Percentiles rank a stretch among this genome's conserved stretches.
phyloP scores from a whole-genome alignment of 2,329 filamentous ascomycete species.

The Acarospora socialis region DNA sequence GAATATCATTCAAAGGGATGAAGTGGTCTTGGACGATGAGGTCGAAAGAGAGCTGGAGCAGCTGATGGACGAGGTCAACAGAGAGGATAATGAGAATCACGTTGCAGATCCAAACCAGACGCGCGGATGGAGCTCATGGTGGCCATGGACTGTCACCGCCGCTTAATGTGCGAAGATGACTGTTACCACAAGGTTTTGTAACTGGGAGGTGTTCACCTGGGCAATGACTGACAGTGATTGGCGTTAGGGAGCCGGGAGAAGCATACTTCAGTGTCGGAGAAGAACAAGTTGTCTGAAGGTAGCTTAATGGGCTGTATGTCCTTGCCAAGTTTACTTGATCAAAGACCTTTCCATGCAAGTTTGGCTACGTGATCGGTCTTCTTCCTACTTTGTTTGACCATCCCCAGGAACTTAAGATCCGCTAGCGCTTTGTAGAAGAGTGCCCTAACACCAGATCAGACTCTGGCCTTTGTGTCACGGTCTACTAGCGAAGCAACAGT shows the following conservation, averaged over 20 bases:
- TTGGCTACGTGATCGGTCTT: conserved; percentile 88
- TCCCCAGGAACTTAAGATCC: conserved; percentile 71
- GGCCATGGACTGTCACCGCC: too few species aligned
- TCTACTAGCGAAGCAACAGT: too few species aligned
- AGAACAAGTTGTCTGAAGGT: too few species aligned
- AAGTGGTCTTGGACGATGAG: conserved; percentile 2
- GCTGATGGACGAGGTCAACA: conserved; percentile 9
- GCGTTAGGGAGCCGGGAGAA: too few species aligned
- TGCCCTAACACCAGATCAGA: conserved; percentile 26
- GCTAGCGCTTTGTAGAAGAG: conserved; percentile 76
- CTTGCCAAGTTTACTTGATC: too few species aligned
- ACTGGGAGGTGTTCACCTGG: too few species aligned
- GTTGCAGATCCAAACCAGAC: conserved; percentile 9
- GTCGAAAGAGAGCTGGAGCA: conserved; percentile 11
- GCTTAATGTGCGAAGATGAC: too few species aligned
- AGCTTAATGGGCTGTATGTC: too few species aligned
- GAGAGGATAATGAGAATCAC: conserved; percentile 3
- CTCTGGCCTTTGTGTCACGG: background rate
- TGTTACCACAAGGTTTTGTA: too few species aligned
- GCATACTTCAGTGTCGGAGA: too few species aligned
- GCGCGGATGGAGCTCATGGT: too few species aligned
- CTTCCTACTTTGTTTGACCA: conserved; percentile 79
- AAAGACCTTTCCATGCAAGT: conserved; percentile 63
- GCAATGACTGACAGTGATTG: too few species aligned
- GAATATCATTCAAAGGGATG: conserved; percentile 61